phyloP scores from a whole-genome alignment of 1,139 yeast genomes.

The Hyphopichia khmerensis region DNA sequence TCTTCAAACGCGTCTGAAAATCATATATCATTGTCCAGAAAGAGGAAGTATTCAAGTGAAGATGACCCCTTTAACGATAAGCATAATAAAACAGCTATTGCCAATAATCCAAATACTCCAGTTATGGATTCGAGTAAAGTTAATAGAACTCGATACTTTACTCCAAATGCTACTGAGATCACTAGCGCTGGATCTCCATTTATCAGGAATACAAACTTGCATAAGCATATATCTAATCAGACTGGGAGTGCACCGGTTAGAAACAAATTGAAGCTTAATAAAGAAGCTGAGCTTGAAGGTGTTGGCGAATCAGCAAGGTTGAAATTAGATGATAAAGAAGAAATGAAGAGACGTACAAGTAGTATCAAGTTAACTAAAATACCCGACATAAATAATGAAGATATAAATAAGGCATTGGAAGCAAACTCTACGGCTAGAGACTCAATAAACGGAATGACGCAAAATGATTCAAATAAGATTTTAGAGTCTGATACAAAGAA shows the following conservation, averaged over 20 bases:
- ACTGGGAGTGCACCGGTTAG: not conserved
- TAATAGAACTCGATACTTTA: conserved; percentile 1
- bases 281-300: too few species aligned
- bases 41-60: conserved; percentile 17
- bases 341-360: not conserved
- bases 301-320: too few species aligned
- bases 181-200: conserved; percentile 6
- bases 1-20: conserved; percentile 9
- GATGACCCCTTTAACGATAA: conserved; percentile 34
- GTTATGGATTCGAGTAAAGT: not conserved
- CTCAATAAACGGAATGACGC: too few species aligned
- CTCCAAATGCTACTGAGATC: conserved; percentile 4
- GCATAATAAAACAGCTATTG: conserved; percentile 2
- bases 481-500: too few species aligned
- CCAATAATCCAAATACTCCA: not conserved
- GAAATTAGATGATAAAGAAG: not conserved
- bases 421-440: not conserved
- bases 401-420: not conserved
- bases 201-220: conserved; percentile 9
- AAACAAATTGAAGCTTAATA: too few species aligned
- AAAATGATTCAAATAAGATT: too few species aligned
- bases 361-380: not conserved
- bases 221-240: conserved; percentile 6
- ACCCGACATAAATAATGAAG: not conserved
- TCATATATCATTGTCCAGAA: conserved; percentile 5